Evolutionary conservation across 2,329 filamentous ascomycete genomes (phyloP).

Genomic region (Ramichloridium luteum): DNA sequence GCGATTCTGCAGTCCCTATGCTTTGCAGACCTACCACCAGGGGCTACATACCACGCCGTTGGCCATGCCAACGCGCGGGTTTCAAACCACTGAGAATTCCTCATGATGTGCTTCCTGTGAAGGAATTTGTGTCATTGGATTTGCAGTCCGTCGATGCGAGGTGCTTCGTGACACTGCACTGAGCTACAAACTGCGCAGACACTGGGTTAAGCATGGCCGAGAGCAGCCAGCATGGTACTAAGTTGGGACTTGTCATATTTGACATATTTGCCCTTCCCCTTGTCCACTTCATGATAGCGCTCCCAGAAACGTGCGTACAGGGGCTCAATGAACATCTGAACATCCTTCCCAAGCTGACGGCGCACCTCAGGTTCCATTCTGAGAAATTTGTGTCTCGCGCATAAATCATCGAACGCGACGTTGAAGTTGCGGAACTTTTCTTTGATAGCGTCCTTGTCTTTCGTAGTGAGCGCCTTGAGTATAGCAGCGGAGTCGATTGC

Average conservation of each 20-base stretch:
- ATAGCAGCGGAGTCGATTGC: constrained; percentile 66
- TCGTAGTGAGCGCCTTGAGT: constrained; percentile 69
- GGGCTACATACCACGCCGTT: too few species aligned
- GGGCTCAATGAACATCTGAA: constrained; percentile 84
- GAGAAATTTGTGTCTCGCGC: constrained; percentile 67
- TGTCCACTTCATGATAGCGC: constrained; percentile 92
- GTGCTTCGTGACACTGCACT: too few species aligned
- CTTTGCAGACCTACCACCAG: too few species aligned
- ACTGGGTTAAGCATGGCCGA: background rate
- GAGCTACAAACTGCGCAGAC: too few species aligned
- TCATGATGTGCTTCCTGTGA: too few species aligned
- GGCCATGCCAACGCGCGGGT: too few species aligned
- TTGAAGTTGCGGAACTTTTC: constrained; percentile 93
- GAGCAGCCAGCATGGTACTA: constrained; percentile 43
- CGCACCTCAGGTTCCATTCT: constrained; percentile 88
- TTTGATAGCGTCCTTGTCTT: constrained; percentile 94
- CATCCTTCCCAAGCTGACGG: constrained; percentile 64
- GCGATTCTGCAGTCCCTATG: too few species aligned
- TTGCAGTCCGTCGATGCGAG: too few species aligned
- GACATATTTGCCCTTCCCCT: constrained; percentile 94
- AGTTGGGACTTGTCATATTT: constrained; percentile 88
- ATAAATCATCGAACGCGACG: constrained; percentile 74
- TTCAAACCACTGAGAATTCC: too few species aligned
- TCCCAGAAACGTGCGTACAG: constrained; percentile 95
- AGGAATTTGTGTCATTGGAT: too few species aligned